These are phyloP conservation scores for Sphaerulina vaccinii DNA, from an alignment of 2,329 filamentous ascomycete genomes.

Conservation along the genomic window DNA sequence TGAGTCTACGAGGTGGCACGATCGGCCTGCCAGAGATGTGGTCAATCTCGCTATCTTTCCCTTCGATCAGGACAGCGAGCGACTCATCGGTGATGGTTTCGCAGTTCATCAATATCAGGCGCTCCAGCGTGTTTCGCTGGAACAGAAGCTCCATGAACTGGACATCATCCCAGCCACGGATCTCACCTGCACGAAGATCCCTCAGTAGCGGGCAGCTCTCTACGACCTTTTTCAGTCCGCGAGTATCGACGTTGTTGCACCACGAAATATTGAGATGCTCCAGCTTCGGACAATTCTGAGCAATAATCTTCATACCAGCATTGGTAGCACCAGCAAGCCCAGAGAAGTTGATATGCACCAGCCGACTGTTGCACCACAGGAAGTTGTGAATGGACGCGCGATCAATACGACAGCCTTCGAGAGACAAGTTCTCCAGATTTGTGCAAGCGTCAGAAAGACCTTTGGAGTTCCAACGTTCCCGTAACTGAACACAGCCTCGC, in stretches of 20 bases:
- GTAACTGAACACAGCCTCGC: constrained; percentile 83
- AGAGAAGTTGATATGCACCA: constrained; percentile 83
- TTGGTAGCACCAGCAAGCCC: constrained; percentile 79
- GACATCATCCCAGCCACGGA: constrained; percentile 73
- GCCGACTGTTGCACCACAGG: constrained; percentile 71
- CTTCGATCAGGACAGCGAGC: constrained; percentile 72
- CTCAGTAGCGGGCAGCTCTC: constrained; percentile 69
- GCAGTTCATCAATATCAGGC: constrained; percentile 79
- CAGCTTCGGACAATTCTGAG: constrained; percentile 75
- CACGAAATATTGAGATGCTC: constrained; percentile 87
- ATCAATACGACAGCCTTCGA: constrained; percentile 88
- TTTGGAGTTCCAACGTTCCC: constrained; percentile 74
- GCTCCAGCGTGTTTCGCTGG: constrained; percentile 74
- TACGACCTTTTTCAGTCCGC: constrained; percentile 71
- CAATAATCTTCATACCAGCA: constrained; percentile 80
- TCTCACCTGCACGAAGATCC: constrained; percentile 79
- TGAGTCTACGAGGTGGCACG: constrained; percentile 73
- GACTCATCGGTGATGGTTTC: constrained; percentile 73
- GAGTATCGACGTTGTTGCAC: constrained; percentile 82
- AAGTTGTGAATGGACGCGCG: constrained; percentile 74
- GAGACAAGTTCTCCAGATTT: constrained; percentile 81
- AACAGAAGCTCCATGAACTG: constrained; percentile 74
- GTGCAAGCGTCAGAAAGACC: constrained; percentile 78
- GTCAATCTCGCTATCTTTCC: constrained; percentile 73
- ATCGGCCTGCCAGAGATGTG: constrained; percentile 73